Conservation (phyloP, 805 yeast species). For the Saccharomyces kudriavzevii region DNA sequence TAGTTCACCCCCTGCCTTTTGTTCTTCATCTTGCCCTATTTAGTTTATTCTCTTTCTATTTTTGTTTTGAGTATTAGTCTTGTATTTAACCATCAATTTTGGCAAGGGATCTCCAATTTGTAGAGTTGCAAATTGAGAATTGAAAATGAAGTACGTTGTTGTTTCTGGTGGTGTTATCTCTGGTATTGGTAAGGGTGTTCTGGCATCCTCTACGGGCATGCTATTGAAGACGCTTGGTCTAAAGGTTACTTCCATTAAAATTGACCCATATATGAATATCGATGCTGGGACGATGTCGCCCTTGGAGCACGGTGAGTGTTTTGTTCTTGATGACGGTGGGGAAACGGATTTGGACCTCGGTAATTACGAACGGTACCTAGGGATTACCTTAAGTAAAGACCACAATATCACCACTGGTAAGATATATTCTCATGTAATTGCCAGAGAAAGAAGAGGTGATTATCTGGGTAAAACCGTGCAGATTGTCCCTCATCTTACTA, state of each 20-base stretch:
- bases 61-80: not conserved
- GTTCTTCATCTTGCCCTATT: conserved; percentile 1
- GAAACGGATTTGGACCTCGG: conserved; percentile 98
- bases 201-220: conserved; percentile 95
- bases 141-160: conserved; percentile 90
- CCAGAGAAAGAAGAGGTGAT: conserved; percentile 92
- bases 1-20: conserved; percentile 11
- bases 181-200: conserved; percentile 98
- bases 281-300: conserved; percentile 99
- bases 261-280: conserved; percentile 97
- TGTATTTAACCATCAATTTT: not conserved
- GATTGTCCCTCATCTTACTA: conserved; percentile 96
- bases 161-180: conserved; percentile 99
- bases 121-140: not conserved
- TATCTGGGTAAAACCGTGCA: conserved; percentile 98
- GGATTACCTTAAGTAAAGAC: conserved; percentile 83
- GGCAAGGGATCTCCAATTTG: not conserved
- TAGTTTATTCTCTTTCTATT: not conserved
- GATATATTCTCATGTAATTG: conserved; percentile 88
- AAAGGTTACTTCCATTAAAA: conserved; percentile 95
- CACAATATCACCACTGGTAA: conserved; percentile 98
- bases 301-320: conserved; percentile 97
- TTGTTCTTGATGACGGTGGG: conserved; percentile 96
- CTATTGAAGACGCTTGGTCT: conserved; percentile 86
- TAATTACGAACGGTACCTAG: conserved; percentile 93